Evolutionary conservation across 1,139 yeast species (phyloP).

Genomic region (Scheffersomyces titani): DNA sequence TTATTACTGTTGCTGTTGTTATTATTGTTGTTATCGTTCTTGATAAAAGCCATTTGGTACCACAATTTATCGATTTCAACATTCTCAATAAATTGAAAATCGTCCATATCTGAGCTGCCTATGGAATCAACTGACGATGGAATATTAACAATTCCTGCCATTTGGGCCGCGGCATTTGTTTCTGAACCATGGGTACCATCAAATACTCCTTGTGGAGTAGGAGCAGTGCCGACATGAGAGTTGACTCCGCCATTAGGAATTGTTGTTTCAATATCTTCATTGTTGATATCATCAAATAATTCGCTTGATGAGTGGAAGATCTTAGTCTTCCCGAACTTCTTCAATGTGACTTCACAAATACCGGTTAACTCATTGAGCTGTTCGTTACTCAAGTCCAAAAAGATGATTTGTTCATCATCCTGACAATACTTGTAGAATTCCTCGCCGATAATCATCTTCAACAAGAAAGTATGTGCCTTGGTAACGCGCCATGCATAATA

Average conservation of each 20-base stretch:
- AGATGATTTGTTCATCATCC: conserved; percentile 7
- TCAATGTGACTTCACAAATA: conserved; percentile 13
- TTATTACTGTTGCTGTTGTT: conserved; percentile 1
- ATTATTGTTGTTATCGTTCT: conserved; percentile 18
- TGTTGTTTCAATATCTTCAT: conserved; percentile 8
- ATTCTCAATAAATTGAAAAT: conserved; percentile 25
- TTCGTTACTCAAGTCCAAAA: conserved; percentile 13
- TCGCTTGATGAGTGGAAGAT: conserved; percentile 9
- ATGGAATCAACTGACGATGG: conserved; percentile 10
- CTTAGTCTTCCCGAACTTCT: conserved; percentile 13
- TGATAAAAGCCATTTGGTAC: conserved; percentile 39
- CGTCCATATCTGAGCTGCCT: conserved; percentile 10
- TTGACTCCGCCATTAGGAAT: conserved; percentile 4
- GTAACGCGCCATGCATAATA: conserved; percentile 48
- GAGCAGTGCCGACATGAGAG: not conserved
- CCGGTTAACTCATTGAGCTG: conserved; percentile 27
- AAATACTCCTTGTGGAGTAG: not conserved
- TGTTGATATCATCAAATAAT: conserved; percentile 12
- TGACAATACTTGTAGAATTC: conserved; percentile 31
- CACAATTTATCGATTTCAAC: conserved; percentile 42
- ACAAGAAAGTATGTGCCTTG: conserved; percentile 34
- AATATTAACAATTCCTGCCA: not conserved
- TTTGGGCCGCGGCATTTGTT: conserved; percentile 1
- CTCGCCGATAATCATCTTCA: conserved; percentile 22
- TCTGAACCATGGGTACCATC: conserved; percentile 2